phyloP scores from a whole-genome alignment of 805 yeast genomes.

The Lipomyces yamadae region DNA sequence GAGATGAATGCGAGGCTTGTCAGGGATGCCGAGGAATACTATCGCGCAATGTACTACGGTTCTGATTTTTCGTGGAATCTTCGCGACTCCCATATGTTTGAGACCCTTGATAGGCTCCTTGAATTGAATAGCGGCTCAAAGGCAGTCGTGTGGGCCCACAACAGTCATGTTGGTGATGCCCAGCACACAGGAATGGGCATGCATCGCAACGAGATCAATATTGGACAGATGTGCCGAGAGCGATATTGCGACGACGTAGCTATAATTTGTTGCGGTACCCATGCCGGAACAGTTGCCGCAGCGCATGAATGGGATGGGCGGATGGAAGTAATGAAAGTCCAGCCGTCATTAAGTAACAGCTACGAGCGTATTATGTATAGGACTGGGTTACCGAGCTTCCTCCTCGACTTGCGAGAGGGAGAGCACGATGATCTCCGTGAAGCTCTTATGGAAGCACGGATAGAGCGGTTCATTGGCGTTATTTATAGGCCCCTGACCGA shows the following conservation, averaged over 20 bases:
- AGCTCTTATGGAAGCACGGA: conserved; percentile 11
- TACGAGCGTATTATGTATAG: not conserved
- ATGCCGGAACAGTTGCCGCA: not conserved
- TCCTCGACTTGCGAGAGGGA: conserved; percentile 15
- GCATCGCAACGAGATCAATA: conserved; percentile 10
- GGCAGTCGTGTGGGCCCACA: conserved; percentile 13
- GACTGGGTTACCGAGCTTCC: conserved; percentile 5
- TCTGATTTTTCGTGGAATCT: conserved; percentile 11
- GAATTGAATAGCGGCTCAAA: conserved; percentile 1
- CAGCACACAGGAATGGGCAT: conserved; percentile 8
- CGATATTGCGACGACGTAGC: conserved; percentile 5
- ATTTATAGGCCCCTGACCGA: conserved; percentile 12
- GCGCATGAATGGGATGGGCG: conserved; percentile 12
- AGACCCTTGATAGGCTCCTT: conserved; percentile 3
- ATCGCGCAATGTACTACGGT: conserved; percentile 9
- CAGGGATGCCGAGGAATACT: conserved; percentile 8
- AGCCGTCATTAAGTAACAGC: conserved; percentile 4
- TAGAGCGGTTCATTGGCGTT: conserved; percentile 13
- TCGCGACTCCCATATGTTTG: conserved; percentile 11
- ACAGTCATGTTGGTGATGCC: conserved; percentile 13
- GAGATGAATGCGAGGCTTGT: conserved; percentile 16
- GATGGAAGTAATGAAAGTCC: conserved; percentile 10
- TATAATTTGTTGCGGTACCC: not conserved
- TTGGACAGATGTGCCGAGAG: conserved; percentile 9
- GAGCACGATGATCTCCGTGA: conserved; percentile 10